Evolutionary conservation across 805 yeast genomes (phyloP).

Genomic region (Myxozyma vanderwaltii): DNA sequence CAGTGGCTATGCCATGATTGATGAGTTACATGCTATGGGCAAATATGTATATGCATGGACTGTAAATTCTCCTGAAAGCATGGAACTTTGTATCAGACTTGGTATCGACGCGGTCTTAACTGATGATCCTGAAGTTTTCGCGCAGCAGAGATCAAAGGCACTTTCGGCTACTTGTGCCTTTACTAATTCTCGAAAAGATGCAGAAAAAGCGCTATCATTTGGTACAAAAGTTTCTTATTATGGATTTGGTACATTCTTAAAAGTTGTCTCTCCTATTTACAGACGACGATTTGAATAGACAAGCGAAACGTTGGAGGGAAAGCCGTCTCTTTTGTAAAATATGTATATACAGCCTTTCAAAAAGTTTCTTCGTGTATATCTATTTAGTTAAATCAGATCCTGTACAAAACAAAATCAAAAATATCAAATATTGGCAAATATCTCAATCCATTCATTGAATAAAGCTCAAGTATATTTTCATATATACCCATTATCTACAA

Average conservation of each 20-base stretch:
- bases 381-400: too few relatives aligned
- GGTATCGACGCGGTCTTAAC: conserved; percentile 49
- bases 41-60: conserved; percentile 57
- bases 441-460: neutral
- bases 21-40: conserved; percentile 55
- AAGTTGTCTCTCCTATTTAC: neutral
- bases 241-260: neutral
- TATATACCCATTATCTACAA: too few relatives aligned
- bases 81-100: conserved; percentile 45
- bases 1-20: conserved; percentile 39
- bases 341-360: too few relatives aligned
- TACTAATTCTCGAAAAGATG: neutral
- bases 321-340: too few relatives aligned
- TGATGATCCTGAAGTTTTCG: conserved; percentile 42
- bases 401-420: neutral
- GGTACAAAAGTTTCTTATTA: neutral
- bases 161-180: neutral
- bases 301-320: too few relatives aligned
- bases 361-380: too few relatives aligned
- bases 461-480: too few relatives aligned
- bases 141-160: neutral
- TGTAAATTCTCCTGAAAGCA: conserved; percentile 46
- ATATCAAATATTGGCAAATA: neutral
- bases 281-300: conserved; percentile 9
- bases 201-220: neutral